phyloP scores from a whole-genome alignment of 2,329 filamentous ascomycete genomes.

The Albophoma yamanashiensis region DNA sequence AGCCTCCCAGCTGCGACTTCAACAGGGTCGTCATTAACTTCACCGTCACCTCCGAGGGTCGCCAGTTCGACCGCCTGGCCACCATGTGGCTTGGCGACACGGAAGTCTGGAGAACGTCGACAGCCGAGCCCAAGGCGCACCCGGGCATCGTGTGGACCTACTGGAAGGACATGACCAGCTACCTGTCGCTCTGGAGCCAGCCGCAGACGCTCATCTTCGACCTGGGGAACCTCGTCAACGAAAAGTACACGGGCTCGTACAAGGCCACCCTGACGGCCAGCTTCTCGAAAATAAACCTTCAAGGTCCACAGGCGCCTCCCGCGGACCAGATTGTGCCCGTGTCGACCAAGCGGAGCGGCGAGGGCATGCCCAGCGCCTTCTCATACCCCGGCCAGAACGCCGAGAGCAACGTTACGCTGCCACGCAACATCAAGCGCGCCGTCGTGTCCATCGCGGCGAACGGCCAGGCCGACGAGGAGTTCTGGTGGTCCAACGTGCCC shows the following conservation, averaged over 20 bases:
- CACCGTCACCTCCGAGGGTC: constrained; percentile 59
- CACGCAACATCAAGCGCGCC: constrained; percentile 55
- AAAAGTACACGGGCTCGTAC: constrained; percentile 61
- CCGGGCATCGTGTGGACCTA: constrained; percentile 67
- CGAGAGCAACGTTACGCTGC: constrained; percentile 48
- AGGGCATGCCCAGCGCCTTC: constrained; percentile 54
- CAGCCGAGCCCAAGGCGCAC: constrained; percentile 58
- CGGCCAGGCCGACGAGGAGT: constrained; percentile 68
- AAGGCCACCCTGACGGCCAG: constrained; percentile 65
- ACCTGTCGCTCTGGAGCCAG: constrained; percentile 54
- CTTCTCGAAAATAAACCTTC: constrained; percentile 44
- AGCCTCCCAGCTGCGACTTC: constrained; percentile 52
- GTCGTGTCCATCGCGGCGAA: constrained; percentile 68
- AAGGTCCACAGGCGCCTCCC: constrained; percentile 13
- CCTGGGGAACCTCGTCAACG: constrained; percentile 59
- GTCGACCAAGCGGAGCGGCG: constrained; percentile 39
- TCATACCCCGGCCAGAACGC: constrained; percentile 53
- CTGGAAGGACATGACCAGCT: constrained; percentile 68
- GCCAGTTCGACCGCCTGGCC: constrained; percentile 68
- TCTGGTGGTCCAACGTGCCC: constrained; percentile 75
- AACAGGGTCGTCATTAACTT: constrained; percentile 68
- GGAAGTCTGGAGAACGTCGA: constrained; percentile 77
- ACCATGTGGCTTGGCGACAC: constrained; percentile 66
- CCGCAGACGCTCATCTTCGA: constrained; percentile 73
- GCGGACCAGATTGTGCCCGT: constrained; percentile 61